Base-by-base conservation (phyloP, 177 flowering plant genomes). In the Telopea speciosissima region DNA sequence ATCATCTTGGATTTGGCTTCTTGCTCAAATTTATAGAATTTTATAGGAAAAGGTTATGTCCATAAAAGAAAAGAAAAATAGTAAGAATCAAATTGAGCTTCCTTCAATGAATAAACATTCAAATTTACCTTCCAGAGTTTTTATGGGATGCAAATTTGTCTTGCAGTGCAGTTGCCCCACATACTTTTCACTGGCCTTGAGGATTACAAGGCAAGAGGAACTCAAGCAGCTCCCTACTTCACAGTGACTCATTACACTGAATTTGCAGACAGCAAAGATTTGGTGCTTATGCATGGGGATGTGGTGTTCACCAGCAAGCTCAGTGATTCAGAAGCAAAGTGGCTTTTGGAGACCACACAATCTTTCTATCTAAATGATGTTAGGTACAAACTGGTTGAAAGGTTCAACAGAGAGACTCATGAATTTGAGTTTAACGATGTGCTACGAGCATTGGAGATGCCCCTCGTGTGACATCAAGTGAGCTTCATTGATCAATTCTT, bases 141-240 rank as follows among this genome's bases (percentile, higher is more conserved):
- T 67, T 16, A 28, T 19, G n/a, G 12, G 23, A 61, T 62, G 25
- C 61, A 40, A 64, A 68, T 12, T 52, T 62, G 40, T 74, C 26
- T 74, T 88, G 76, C 93, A 94, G 97, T 88, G 73, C 89, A 90
- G 78, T 75, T 85, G 90, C 99, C 97, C 23, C 86, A 91, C 81
- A 84, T 95, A 67, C 68, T 92, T 77, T 88, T 95, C 85, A 95
- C 97, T 75, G 97, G 99, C 44, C 96, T 95, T 71, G 99, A 95
- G 76, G 99, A 95, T 82, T 95, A 92, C 86, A 95, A 95, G 79
- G 96, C 97, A 65, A 90, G 93, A 83, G 99, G 99, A 79, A 91
- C 97, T 59, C 96, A 95, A 78, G 97, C 97, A 69, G 77, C 97
- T 67, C 99, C 99, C 26, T 91, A 92, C 83, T 86, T 88, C 77